A percentile compares a stretch with the other conserved stretches of the same genome.
phyloP scores from a whole-genome alignment of 2,329 filamentous ascomycete genomes.

The Pezicula neosporulosa region DNA sequence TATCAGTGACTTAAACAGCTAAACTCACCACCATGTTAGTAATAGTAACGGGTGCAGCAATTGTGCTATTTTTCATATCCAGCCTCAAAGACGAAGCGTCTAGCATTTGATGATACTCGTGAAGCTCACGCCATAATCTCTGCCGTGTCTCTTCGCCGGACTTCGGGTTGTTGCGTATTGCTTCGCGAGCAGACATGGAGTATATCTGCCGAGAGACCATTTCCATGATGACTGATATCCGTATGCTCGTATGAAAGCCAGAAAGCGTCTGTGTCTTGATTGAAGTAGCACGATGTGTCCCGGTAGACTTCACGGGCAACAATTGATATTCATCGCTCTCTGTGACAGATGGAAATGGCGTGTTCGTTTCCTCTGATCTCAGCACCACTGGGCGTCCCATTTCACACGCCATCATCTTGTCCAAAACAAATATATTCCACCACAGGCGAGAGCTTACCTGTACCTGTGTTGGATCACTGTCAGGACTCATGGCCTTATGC shows the following conservation, averaged over 20 bases:
- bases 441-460: background rate
- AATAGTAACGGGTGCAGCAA: background rate
- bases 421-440: conserved; percentile 1
- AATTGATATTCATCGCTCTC: background rate
- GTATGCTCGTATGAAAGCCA: background rate
- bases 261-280: background rate
- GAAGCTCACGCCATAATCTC: background rate
- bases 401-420: background rate
- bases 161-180: background rate
- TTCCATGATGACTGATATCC: background rate
- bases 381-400: background rate
- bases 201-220: background rate
- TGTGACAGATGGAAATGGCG: background rate
- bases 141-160: background rate
- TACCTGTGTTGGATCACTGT: background rate
- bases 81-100: background rate
- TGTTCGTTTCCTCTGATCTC: conserved; percentile 1
- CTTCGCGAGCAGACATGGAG: background rate
- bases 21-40: background rate
- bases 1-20: background rate
- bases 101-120: background rate
- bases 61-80: background rate
- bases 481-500: background rate
- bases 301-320: background rate
- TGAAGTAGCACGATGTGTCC: background rate